phyloP scores from a whole-genome alignment of 2,329 filamentous ascomycete genomes.

The Ampelomyces quisqualis region DNA sequence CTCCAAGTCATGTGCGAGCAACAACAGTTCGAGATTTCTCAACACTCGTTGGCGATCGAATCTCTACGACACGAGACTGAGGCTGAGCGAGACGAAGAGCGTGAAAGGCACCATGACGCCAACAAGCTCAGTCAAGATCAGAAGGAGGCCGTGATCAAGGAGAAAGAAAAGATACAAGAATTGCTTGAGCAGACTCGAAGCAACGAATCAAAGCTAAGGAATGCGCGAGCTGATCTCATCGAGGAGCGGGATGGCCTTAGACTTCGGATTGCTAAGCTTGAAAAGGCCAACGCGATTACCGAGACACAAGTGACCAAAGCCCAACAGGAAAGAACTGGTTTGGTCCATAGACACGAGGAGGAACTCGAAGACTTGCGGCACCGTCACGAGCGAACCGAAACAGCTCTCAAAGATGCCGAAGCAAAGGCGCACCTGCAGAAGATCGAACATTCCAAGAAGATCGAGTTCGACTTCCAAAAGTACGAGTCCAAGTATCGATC shows the following conservation, averaged over 20 bases:
- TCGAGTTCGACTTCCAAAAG: slow-evolving; percentile 16
- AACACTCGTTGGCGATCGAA: slow-evolving; percentile 11
- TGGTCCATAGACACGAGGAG: slow-evolving; percentile 4
- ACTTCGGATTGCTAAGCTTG: slow-evolving; percentile 10
- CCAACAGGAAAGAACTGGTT: slow-evolving; percentile 1
- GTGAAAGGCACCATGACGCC: slow-evolving; percentile 3
- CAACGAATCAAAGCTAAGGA: slow-evolving; percentile 10
- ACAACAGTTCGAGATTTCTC: slow-evolving; percentile 10
- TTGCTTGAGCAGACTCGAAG: slow-evolving; percentile 10
- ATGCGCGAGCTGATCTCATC: slow-evolving; percentile 5
- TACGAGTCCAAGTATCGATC: slow-evolving; percentile 5
- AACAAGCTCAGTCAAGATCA: slow-evolving; percentile 1
- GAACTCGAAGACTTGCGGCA: neutral
- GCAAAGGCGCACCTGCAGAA: slow-evolving; percentile 13
- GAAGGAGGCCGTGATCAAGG: neutral
- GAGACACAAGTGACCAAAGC: slow-evolving; percentile 9
- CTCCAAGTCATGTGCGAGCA: slow-evolving; percentile 10
- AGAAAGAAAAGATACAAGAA: slow-evolving; percentile 13
- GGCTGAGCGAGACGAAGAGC: neutral
- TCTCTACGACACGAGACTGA: slow-evolving; percentile 16
- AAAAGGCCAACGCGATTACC: slow-evolving; percentile 4
- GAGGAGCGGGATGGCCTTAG: slow-evolving; percentile 15
- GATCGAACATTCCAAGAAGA: slow-evolving; percentile 12
- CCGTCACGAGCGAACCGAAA: slow-evolving; percentile 6
- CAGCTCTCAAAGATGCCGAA: slow-evolving; percentile 16